Base-by-base conservation (phyloP, 441 rosid genomes). In the Gossypium schwendimanii region DNA sequence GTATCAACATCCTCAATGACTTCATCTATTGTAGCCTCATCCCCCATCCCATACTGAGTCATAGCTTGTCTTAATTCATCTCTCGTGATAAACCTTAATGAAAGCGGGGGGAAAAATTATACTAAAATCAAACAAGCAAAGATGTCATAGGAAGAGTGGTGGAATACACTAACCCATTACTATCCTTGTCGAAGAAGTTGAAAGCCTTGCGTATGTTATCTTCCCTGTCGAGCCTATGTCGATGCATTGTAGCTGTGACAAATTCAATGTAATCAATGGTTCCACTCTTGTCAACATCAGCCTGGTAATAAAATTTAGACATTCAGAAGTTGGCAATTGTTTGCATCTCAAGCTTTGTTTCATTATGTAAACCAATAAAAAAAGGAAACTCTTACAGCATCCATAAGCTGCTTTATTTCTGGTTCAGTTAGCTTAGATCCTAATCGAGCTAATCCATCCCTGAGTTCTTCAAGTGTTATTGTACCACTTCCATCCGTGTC, bases 361-460 rank as follows among this genome's bases (percentile, higher is more conserved):
- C 24, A 26, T 10, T 1, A 49, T 15, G 44, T 8, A 14, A 67
- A 28, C 18, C 44, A 36, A 36, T 8, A 36, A 8, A 36, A 36
- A 36, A 36, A 36, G 28, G 15, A 14, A n/a, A 75, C 74, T 71
- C 89, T 84, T 88, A 94, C 97, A 59, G 95, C 97, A 33, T 92
- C 97, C 97, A 94, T 92, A 57, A 92, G 81, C 82, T 89, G 95
- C 85, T 77, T 78, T 62, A 87, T 85, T 84, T 94, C 97, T 67
- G 84, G 54, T 76, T 91, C 97, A 0, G 82, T 67, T 60, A 91
- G 90, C 82, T 77, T 94, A 28, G 98, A 94, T 78, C 98, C 98
- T 60, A 94, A 83, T 79, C 91, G 82, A 24, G 83, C 61, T 70
- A 94, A 55, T 15, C 97, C 97, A 2, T 20, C 72, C 78, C 74